A percentile compares a stretch with the other conserved stretches of the same genome.
These are phyloP conservation scores for Aspergillus sp. DNA, from an alignment of 2,329 filamentous ascomycete species.

Conservation along the genomic window DNA sequence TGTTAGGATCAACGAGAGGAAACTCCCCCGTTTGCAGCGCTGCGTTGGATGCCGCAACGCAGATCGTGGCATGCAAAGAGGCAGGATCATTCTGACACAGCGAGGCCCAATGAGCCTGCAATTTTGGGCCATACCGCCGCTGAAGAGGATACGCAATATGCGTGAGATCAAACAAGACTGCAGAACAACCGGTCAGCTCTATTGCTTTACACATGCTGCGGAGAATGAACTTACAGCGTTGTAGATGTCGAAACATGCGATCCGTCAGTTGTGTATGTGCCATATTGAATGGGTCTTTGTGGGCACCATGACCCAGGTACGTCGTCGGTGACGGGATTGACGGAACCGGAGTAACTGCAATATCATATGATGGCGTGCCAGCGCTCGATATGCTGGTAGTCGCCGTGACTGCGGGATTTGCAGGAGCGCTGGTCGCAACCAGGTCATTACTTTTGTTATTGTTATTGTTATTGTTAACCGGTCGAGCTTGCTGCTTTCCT, in stretches of 20 bases:
- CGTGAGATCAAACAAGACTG: slow-evolving; percentile 39
- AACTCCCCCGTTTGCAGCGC: slow-evolving; percentile 35
- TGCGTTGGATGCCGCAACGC: slow-evolving; percentile 37
- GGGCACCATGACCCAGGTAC: slow-evolving; percentile 32
- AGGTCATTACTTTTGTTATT: neutral
- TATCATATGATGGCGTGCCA: slow-evolving; percentile 10
- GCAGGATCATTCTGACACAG: slow-evolving; percentile 38
- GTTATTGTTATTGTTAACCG: neutral
- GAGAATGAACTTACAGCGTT: slow-evolving; percentile 31
- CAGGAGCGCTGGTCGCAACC: slow-evolving; percentile 7
- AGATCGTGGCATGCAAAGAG: slow-evolving; percentile 38
- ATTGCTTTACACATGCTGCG: neutral
- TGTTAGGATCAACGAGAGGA: slow-evolving; percentile 33
- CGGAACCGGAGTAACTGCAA: slow-evolving; percentile 9
- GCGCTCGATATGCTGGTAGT: neutral
- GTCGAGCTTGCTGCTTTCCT: neutral
- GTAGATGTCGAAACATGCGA: slow-evolving; percentile 38
- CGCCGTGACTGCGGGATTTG: slow-evolving; percentile 7
- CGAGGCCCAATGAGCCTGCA: slow-evolving; percentile 37
- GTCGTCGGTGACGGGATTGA: slow-evolving; percentile 21
- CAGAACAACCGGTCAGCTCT: slow-evolving; percentile 8
- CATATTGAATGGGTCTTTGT: slow-evolving; percentile 35
- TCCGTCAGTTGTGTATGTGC: slow-evolving; percentile 37
- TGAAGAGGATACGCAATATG: slow-evolving; percentile 37
- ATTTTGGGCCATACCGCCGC: slow-evolving; percentile 31